Percentiles rank a stretch among this genome's conserved stretches.
Conservation (phyloP, 2,329 filamentous ascomycete species). For the Passalora sequoiae region DNA sequence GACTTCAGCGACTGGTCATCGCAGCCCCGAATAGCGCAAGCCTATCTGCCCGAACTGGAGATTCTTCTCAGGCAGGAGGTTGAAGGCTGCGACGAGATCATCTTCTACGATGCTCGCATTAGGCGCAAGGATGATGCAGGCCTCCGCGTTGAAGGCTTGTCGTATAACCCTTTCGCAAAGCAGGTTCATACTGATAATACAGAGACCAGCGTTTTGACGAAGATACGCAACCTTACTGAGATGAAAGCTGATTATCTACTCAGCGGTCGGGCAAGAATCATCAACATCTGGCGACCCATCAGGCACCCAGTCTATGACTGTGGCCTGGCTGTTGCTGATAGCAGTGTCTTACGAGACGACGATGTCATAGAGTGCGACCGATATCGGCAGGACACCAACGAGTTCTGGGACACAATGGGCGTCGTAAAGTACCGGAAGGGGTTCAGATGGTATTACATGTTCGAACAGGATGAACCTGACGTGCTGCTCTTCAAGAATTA, state of each 20-base stretch:
- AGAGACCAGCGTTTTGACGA: conserved; percentile 24
- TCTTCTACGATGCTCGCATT: conserved; percentile 26
- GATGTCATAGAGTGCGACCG: conserved; percentile 21
- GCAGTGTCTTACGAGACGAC: conserved; percentile 16
- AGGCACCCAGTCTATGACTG: conserved; percentile 16
- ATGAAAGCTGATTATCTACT: conserved; percentile 23
- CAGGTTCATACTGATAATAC: conserved; percentile 31
- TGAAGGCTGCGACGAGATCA: conserved; percentile 26
- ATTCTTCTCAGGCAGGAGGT: conserved; percentile 21
- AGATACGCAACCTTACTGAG: conserved; percentile 24
- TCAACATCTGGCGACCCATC: conserved; percentile 19
- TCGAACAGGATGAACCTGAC: conserved; percentile 24
- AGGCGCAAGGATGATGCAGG: conserved; percentile 22
- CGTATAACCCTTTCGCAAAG: conserved; percentile 28
- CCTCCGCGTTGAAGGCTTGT: conserved; percentile 21
- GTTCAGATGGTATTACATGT: conserved; percentile 30
- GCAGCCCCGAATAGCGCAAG: conserved; percentile 11
- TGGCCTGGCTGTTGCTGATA: conserved; percentile 27
- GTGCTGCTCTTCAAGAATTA: conserved; percentile 16
- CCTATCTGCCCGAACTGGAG: conserved; percentile 11
- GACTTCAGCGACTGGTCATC: conserved; percentile 16
- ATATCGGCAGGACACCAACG: conserved; percentile 18
- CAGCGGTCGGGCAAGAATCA: conserved; percentile 10
- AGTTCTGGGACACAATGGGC: conserved; percentile 15
- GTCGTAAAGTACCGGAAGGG: conserved; percentile 25